Percentiles rank a stretch among this genome's conserved stretches.
Conservation (phyloP, 371 early-diverging fungal species). For the Mortierella sp. region DNA sequence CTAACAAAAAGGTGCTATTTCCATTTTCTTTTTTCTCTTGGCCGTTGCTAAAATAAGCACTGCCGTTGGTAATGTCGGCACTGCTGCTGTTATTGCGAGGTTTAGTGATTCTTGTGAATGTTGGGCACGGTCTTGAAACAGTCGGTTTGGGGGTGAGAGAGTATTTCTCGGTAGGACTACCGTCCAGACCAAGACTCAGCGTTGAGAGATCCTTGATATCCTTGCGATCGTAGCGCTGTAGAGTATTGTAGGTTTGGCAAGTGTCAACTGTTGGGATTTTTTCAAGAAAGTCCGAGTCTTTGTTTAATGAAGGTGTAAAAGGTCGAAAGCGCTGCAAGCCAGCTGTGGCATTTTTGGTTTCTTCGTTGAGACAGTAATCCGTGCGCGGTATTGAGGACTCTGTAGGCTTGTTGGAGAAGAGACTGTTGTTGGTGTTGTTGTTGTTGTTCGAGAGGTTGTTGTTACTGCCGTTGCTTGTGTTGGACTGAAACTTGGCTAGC, state of each 20-base stretch:
- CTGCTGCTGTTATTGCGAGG: background rate
- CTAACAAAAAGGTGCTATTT: background rate
- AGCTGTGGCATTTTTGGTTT: background rate
- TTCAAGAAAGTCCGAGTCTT: background rate
- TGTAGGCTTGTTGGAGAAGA: no score
- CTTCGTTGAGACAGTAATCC: background rate
- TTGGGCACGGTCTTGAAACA: background rate
- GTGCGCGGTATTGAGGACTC: background rate
- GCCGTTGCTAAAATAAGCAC: background rate
- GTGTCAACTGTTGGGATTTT: background rate
- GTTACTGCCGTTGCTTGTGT: background rate
- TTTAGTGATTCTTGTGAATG: slow-evolving; percentile 1
- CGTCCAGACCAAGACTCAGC: background rate
- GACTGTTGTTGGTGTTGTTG: background rate
- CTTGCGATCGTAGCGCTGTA: background rate
- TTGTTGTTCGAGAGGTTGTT: background rate
- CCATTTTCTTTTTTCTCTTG: background rate
- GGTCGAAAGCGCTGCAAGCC: background rate
- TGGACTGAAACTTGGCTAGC: background rate
- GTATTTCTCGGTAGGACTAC: background rate
- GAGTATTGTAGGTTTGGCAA: background rate
- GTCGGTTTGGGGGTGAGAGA: background rate
- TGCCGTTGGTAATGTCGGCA: background rate
- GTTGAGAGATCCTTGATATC: background rate
- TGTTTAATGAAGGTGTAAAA: background rate